phyloP scores from a whole-genome alignment of 2,329 filamentous ascomycete species.

The Pseudocercospora vitis region DNA sequence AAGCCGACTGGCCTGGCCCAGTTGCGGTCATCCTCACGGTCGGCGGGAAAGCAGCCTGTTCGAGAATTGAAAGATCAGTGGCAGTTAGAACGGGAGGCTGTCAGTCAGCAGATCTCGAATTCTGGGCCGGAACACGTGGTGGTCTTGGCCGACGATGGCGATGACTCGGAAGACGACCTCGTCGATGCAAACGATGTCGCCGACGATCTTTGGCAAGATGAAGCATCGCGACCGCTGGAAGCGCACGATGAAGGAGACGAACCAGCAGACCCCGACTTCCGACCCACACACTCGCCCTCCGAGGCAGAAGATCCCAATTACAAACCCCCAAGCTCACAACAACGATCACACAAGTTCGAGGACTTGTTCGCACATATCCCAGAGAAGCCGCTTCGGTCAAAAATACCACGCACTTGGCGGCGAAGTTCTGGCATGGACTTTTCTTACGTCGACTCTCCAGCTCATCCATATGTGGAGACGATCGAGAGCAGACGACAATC shows the following conservation, averaged over 20 bases:
- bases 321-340: conserved; percentile 1
- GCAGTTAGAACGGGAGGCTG: conserved; percentile 23
- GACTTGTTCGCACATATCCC: conserved; percentile 40
- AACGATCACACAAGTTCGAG: conserved; percentile 30
- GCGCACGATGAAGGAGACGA: conserved; percentile 4
- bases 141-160: conserved; percentile 23
- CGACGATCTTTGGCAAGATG: conserved; percentile 51
- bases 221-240: conserved; percentile 42
- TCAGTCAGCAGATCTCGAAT: conserved; percentile 26
- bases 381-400: conserved; percentile 40
- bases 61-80: conserved; percentile 14
- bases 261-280: background rate
- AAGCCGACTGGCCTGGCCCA: conserved; percentile 22
- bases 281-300: background rate
- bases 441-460: conserved; percentile 42
- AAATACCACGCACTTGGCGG: conserved; percentile 46
- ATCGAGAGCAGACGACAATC: conserved; percentile 19
- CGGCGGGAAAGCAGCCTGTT: background rate
- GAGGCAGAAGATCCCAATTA: background rate
- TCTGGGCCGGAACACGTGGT: conserved; percentile 26
- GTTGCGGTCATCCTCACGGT: background rate
- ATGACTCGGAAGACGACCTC: conserved; percentile 15
- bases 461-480: conserved; percentile 19
- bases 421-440: conserved; percentile 42
- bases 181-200: conserved; percentile 24